Conservation (phyloP, 2,329 filamentous ascomycete species). For the Colletotrichum liaoningense region DNA sequence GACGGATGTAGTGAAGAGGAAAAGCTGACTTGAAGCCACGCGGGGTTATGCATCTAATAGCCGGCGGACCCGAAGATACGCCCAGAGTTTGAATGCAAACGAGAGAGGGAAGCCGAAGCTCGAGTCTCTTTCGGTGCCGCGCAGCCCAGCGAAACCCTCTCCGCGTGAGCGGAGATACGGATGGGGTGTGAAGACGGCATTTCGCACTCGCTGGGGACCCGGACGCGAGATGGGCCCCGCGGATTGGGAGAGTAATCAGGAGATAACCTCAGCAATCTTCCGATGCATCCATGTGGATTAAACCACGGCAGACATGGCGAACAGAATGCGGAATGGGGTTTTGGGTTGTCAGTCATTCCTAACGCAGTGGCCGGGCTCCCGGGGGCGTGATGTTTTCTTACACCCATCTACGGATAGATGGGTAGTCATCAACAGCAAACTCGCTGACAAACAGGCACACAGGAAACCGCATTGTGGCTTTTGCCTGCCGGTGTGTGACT, state of each 20-base stretch:
- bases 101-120: background rate
- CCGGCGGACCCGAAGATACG: constrained; percentile 2
- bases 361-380: background rate
- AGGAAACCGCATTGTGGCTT: background rate
- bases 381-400: background rate
- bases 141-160: background rate
- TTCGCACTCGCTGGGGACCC: constrained; percentile 4
- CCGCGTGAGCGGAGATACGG: constrained; percentile 3
- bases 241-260: background rate
- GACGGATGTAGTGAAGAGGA: background rate
- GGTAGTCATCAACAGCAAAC: background rate
- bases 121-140: background rate
- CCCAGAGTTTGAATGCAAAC: background rate
- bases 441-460: background rate
- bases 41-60: constrained; percentile 19
- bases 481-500: background rate
- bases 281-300: background rate
- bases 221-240: background rate
- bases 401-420: background rate
- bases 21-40: background rate
- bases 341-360: background rate
- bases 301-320: background rate
- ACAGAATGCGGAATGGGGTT: background rate
- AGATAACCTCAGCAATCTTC: background rate
- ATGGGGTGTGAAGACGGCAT: background rate